These are phyloP conservation scores for Pleurostoma richardsiae DNA, from an alignment of 2,329 filamentous ascomycete species.

Conservation along the genomic window DNA sequence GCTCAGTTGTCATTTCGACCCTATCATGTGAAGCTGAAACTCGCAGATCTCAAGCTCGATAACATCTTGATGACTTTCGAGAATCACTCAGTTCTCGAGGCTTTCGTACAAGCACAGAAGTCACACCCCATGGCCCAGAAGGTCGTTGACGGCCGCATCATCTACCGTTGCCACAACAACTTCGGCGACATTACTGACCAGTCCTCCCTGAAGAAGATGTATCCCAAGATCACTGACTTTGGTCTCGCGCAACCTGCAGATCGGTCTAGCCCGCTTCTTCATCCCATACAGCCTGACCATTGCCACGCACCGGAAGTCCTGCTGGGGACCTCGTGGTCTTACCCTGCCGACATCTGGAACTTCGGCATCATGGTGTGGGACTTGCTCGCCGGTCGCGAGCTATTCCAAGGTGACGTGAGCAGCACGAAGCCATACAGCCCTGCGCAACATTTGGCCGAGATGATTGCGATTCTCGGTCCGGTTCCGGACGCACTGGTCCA, in stretches of 20 bases:
- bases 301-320: conserved; percentile 24
- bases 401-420: not conserved
- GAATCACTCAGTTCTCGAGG: conserved; percentile 12
- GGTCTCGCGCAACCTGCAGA: conserved; percentile 1
- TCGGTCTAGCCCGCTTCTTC: conserved; percentile 6
- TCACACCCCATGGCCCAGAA: conserved; percentile 3
- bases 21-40: not conserved
- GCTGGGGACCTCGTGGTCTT: conserved; percentile 21
- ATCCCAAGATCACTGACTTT: not conserved
- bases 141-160: conserved; percentile 5
- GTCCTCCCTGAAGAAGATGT: not conserved
- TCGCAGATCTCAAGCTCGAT: conserved; percentile 15
- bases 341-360: conserved; percentile 20
- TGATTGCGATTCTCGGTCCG: not conserved
- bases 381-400: not conserved
- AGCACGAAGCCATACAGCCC: not conserved
- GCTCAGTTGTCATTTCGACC: not conserved
- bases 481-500: not conserved
- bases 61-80: conserved; percentile 17
- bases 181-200: not conserved
- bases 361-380: conserved; percentile 17
- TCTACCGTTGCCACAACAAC: not conserved
- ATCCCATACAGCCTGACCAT: conserved; percentile 21
- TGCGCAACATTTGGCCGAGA: not conserved
- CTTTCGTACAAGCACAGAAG: conserved; percentile 10